Conservation (phyloP, 257 asterid species). For the Solanum tacnaense region DNA sequence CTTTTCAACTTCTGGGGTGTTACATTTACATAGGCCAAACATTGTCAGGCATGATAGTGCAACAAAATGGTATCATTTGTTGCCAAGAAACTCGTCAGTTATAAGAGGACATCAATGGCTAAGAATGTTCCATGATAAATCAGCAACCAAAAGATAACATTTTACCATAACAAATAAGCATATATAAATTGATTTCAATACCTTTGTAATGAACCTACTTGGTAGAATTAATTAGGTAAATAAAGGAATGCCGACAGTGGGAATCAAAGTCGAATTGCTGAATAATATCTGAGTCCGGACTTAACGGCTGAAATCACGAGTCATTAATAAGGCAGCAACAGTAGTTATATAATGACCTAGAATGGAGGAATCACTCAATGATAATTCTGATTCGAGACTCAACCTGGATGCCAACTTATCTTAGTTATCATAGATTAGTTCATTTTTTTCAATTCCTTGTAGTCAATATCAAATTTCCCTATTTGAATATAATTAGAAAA, state of each 20-base stretch:
- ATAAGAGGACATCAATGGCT: neutral
- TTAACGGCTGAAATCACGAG: neutral
- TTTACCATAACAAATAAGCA: neutral
- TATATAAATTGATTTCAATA: too few species aligned
- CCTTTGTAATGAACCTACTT: neutral
- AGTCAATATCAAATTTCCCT: too few species aligned
- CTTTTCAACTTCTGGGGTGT: too few species aligned
- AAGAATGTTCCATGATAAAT: neutral
- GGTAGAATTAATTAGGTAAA: neutral
- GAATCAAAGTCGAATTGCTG: neutral
- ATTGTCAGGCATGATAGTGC: neutral
- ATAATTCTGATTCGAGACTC: neutral
- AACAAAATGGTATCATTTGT: neutral
- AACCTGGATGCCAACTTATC: too few species aligned
- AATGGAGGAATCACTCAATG: neutral
- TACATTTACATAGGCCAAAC: neutral
- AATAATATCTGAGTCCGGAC: neutral
- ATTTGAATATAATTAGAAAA: too few species aligned
- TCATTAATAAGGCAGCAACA: neutral
- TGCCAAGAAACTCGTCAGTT: neutral
- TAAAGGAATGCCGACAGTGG: neutral
- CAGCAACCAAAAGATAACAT: neutral
- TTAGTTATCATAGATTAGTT: too few species aligned
- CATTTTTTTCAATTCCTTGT: too few species aligned
- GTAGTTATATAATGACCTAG: too few species aligned